A percentile compares a stretch with the other conserved stretches of the same genome.
These are phyloP conservation scores for Pythium phragmiticola DNA, from an alignment of 352 stramenopile genomes.

Conservation along the genomic window DNA sequence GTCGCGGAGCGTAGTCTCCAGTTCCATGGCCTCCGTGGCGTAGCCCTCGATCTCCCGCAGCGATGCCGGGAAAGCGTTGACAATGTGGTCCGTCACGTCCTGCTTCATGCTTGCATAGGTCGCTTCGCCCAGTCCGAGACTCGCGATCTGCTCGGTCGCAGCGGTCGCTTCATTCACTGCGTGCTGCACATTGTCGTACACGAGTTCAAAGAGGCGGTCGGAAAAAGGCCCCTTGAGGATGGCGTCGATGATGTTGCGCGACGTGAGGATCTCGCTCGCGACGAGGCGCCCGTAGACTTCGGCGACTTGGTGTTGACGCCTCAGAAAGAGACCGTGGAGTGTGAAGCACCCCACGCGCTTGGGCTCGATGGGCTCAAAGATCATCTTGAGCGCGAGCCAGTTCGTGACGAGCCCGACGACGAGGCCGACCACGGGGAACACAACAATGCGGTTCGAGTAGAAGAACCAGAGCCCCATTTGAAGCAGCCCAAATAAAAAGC, in stretches of 20 bases:
- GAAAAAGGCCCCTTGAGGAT: conserved; percentile 87
- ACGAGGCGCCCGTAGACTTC: conserved; percentile 88
- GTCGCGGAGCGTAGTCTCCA: conserved; percentile 91
- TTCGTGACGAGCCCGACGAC: conserved; percentile 97
- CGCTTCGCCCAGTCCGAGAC: conserved; percentile 77
- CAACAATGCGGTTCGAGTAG: conserved; percentile 76
- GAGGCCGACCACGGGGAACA: conserved; percentile 89
- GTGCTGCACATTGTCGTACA: conserved; percentile 84
- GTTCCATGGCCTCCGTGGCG: conserved; percentile 88
- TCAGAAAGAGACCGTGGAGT: conserved; percentile 94
- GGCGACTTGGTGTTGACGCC: conserved; percentile 89
- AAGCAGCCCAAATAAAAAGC: conserved; percentile 82
- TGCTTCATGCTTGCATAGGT: conserved; percentile 86
- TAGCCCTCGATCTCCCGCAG: conserved; percentile 92
- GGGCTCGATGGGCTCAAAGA: conserved; percentile 89
- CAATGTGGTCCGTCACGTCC: conserved; percentile 85
- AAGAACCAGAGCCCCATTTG: conserved; percentile 90
- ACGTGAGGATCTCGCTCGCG: conserved; percentile 79
- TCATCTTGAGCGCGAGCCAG: conserved; percentile 93
- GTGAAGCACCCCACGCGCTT: conserved; percentile 76
- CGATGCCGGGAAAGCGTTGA: conserved; percentile 85
- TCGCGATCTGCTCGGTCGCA: conserved; percentile 82
- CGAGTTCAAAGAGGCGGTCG: conserved; percentile 80
- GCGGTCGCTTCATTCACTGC: conserved; percentile 76
- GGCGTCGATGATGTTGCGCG: conserved; percentile 86